A percentile compares a stretch with the other conserved stretches of the same genome.
Conservation (phyloP, 257 asterid genomes). For the Lavandula angustifolia region DNA sequence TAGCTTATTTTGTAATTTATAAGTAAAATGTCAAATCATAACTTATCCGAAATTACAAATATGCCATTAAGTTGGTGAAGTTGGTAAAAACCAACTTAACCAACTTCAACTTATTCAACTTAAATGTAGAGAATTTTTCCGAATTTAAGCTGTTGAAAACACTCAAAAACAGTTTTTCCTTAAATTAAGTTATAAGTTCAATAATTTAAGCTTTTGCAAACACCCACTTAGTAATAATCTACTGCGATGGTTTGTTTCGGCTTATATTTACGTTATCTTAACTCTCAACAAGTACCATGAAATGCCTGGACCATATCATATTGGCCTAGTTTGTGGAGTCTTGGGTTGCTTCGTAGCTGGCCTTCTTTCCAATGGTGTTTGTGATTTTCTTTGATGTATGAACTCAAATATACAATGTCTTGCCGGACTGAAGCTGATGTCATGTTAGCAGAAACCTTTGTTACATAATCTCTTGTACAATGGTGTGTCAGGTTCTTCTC, state of each 20-base stretch:
- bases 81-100: no score
- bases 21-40: no score
- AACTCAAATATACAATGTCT: not conserved
- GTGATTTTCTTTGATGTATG: not conserved
- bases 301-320: slow-evolving; percentile 13
- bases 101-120: no score
- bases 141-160: no score
- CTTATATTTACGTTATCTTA: not conserved
- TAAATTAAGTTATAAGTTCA: no score
- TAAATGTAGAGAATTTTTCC: no score
- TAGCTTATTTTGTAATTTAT: no score
- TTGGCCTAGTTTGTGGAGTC: not conserved
- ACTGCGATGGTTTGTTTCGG: not conserved
- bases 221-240: not conserved
- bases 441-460: slow-evolving; percentile 18
- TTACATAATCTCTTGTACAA: slow-evolving; percentile 24
- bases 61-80: no score
- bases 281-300: slow-evolving; percentile 19
- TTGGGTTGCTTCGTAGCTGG: slow-evolving; percentile 8
- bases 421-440: not conserved
- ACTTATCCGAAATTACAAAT: no score
- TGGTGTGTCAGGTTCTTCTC: slow-evolving; percentile 63
- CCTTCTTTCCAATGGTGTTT: not conserved
- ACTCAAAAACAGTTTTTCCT: no score
- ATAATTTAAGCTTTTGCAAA: no score